A percentile compares a stretch with the other conserved stretches of the same genome.
Conservation (phyloP, 768 basidiomycete species). For the Xerocomellus intermedius region DNA sequence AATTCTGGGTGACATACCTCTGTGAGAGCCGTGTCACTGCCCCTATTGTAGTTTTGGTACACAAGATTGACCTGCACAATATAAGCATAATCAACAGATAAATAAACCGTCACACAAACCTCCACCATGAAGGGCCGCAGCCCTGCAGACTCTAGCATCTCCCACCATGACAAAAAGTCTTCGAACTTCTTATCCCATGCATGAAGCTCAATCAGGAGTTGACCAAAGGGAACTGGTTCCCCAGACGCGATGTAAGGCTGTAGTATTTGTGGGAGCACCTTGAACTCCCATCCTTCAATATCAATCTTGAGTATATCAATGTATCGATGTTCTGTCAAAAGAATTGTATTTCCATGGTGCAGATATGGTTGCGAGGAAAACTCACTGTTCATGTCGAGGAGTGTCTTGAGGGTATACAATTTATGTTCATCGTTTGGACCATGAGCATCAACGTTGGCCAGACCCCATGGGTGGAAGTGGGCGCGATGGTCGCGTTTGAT, state of each 20-base stretch:
- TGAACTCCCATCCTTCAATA: constrained; percentile 49
- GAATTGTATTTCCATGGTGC: neutral
- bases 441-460: constrained; percentile 40
- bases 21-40: constrained; percentile 44
- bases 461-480: constrained; percentile 43
- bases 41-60: constrained; percentile 55
- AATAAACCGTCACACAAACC: constrained; percentile 14
- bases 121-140: constrained; percentile 49
- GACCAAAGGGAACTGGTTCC: constrained; percentile 45
- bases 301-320: constrained; percentile 47
- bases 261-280: constrained; percentile 41
- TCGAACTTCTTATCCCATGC: constrained; percentile 35
- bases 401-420: constrained; percentile 44
- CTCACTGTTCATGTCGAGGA: constrained; percentile 45
- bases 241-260: constrained; percentile 35
- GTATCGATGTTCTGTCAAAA: constrained; percentile 31
- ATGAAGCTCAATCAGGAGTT: constrained; percentile 48
- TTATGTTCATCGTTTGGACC: constrained; percentile 31
- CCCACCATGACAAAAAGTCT: constrained; percentile 45
- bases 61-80: constrained; percentile 50
- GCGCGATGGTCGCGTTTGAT: constrained; percentile 37
- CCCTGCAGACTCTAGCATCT: constrained; percentile 45
- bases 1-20: constrained; percentile 38
- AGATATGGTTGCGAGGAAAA: neutral
- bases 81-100: neutral